Base-by-base conservation (phyloP, 495 filamentous ascomycete species). In the Daldinia concentrica region DNA sequence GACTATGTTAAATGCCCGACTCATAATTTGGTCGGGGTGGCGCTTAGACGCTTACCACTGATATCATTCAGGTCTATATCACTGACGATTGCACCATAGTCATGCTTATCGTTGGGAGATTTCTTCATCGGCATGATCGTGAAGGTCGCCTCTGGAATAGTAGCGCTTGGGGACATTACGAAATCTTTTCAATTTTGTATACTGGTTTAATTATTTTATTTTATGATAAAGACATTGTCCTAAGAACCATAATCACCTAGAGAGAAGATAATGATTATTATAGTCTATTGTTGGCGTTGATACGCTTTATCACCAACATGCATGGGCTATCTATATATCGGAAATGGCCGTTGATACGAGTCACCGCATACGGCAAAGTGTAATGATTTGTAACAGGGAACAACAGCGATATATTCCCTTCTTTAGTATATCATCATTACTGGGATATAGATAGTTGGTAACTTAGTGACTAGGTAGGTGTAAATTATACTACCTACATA, bases 51-150 rank as follows among this genome's bases (percentile, higher is more conserved):
- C 67, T 66, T 43, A 76, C 74, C 71, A 58, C 30, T 66, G 15
- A 80, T 70, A 12, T 77, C 62, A 43, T 74, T 75, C 24, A 80
- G 45, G 50, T 80, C 74, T 32, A 80, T 5, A 6, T 58, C 74
- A 52, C 61, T 75, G 37, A 79, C 65, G n/a, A 59, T 61, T 27
- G 71, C 77, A 15, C 77, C 78, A 37, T 69, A 76, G 30, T 76
- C 60, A 57, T 70, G 71, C 58, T 78, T 78, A 17, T 78, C 73
- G 2, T 57, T 54, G 1, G 51, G 8, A 4, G 73, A 27, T 58
- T 75, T 75, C 55, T 48, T 58, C 58, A 75, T 69, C 6, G 69
- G 62, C 11, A 66, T 73, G 58, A 69, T 29, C 45, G 62, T 59
- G 34, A 75, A 72, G 62, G 55, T 66, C 24, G 73, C 32, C 45